phyloP scores from a whole-genome alignment of 1,139 yeast species.

The Zygoascus sp. region DNA sequence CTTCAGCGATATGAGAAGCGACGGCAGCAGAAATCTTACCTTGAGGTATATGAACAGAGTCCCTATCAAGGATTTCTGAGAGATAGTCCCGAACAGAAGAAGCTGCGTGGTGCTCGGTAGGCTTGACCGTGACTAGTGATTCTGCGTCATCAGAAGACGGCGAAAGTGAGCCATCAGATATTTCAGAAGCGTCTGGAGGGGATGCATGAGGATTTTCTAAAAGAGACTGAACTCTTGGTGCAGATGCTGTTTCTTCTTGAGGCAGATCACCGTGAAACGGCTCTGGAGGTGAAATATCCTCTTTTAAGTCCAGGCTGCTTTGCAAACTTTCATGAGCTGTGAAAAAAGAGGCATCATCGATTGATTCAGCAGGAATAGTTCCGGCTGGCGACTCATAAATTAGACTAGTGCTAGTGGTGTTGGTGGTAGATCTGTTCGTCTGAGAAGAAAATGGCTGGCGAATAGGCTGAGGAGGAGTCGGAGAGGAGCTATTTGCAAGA shows the following conservation, averaged over 20 bases:
- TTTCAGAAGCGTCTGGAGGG: not conserved
- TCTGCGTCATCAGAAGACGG: slow-evolving; percentile 8
- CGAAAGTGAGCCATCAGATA: not conserved
- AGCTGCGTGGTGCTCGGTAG: slow-evolving; percentile 3
- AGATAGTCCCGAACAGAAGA: slow-evolving; percentile 16
- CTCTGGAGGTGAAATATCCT: too few relatives aligned
- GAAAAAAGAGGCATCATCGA: slow-evolving; percentile 8
- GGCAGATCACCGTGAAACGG: too few relatives aligned
- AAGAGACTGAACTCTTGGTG: too few relatives aligned
- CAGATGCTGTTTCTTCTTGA: too few relatives aligned
- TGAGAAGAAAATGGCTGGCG: not conserved
- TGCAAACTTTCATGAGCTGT: slow-evolving; percentile 8
- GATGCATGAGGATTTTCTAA: too few relatives aligned
- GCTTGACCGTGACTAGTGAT: slow-evolving; percentile 6
- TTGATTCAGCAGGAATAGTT: not conserved
- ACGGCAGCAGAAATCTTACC: too few relatives aligned
- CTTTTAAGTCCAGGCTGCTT: not conserved
- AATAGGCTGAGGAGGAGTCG: not conserved
- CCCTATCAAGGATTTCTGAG: slow-evolving; percentile 15
- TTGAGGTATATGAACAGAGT: too few relatives aligned
- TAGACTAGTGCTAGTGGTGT: not conserved
- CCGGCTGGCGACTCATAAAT: not conserved
- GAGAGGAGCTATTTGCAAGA: not conserved
- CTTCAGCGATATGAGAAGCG: too few relatives aligned
- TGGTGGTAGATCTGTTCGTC: not conserved